These are phyloP conservation scores for Erythrophleum ivorense DNA, from an alignment of 331 rosid species.

Conservation along the genomic window DNA sequence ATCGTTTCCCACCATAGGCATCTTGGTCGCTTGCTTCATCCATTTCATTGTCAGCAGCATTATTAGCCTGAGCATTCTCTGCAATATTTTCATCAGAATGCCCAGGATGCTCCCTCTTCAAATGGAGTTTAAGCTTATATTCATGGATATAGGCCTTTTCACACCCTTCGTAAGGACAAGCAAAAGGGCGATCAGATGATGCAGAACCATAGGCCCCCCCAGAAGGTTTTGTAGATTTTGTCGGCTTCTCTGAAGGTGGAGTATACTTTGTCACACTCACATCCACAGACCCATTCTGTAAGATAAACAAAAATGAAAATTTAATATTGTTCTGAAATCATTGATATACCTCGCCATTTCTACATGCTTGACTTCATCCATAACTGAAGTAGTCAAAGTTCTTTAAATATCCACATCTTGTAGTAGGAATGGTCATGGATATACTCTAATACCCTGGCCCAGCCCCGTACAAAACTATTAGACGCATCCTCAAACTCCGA, in stretches of 20 bases:
- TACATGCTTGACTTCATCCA: neutral
- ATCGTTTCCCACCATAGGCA: constrained; percentile 67
- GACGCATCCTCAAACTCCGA: neutral
- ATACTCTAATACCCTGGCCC: neutral
- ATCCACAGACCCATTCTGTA: constrained; percentile 66
- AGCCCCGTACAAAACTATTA: no score
- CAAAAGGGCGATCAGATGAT: constrained; percentile 89
- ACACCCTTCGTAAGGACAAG: constrained; percentile 96
- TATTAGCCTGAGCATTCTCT: constrained; percentile 58
- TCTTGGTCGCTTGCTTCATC: constrained; percentile 95
- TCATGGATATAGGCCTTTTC: constrained; percentile 93
- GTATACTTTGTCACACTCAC: constrained; percentile 57
- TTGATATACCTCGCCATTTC: constrained; percentile 1
- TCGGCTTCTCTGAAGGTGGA: constrained; percentile 73
- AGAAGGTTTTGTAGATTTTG: constrained; percentile 63
- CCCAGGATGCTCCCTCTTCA: constrained; percentile 91
- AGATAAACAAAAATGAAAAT: constrained; percentile 31
- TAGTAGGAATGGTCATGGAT: neutral
- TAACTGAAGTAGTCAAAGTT: neutral
- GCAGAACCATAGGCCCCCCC: constrained; percentile 74
- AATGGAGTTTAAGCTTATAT: constrained; percentile 92
- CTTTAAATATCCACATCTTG: neutral
- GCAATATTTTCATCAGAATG: constrained; percentile 76
- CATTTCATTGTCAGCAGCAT: constrained; percentile 73
- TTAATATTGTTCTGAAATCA: neutral